Percentiles rank a stretch among this genome's conserved stretches.
phyloP scores from a whole-genome alignment of 768 basidiomycete genomes.

The Mycena vulgaris region DNA sequence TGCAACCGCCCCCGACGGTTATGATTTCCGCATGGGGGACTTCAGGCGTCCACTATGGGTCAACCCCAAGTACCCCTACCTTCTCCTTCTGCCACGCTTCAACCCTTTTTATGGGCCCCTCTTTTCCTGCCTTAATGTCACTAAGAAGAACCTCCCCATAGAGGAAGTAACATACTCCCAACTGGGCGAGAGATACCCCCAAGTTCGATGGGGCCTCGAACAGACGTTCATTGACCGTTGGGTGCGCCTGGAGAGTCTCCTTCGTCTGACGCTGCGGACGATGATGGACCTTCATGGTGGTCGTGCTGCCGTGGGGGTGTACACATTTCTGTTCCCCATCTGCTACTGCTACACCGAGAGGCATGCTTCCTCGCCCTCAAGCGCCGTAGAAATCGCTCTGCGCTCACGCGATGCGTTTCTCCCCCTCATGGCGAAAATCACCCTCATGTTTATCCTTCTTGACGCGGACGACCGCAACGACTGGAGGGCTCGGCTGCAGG shows the following conservation, averaged over 20 bases:
- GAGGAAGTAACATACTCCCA: neutral
- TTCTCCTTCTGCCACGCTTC: slow-evolving; percentile 27
- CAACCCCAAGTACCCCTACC: slow-evolving; percentile 26
- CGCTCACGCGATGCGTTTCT: slow-evolving; percentile 35
- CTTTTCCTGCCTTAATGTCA: slow-evolving; percentile 30
- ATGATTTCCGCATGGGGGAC: slow-evolving; percentile 13
- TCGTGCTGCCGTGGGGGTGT: slow-evolving; percentile 23
- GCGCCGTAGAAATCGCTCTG: slow-evolving; percentile 21
- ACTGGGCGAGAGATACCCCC: neutral
- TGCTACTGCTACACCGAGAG: slow-evolving; percentile 28
- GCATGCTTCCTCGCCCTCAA: slow-evolving; percentile 8
- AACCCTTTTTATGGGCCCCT: slow-evolving; percentile 29
- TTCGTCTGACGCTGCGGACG: slow-evolving; percentile 19
- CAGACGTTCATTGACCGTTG: slow-evolving; percentile 26
- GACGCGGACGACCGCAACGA: slow-evolving; percentile 12
- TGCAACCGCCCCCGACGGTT: slow-evolving; percentile 20
- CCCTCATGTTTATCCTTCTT: slow-evolving; percentile 29
- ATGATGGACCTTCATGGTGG: slow-evolving; percentile 26
- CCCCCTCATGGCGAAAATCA: slow-evolving; percentile 28
- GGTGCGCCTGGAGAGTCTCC: slow-evolving; percentile 31
- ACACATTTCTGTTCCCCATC: slow-evolving; percentile 18
- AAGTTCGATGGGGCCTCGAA: slow-evolving; percentile 29
- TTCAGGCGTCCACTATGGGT: slow-evolving; percentile 30
- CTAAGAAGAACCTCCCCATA: slow-evolving; percentile 21
- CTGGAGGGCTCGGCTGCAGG: slow-evolving; percentile 21